Evolutionary conservation across 805 yeast species (phyloP), one percentile per base, ranked within the genome.

Genomic region (Naumovozyma castellii): DNA sequence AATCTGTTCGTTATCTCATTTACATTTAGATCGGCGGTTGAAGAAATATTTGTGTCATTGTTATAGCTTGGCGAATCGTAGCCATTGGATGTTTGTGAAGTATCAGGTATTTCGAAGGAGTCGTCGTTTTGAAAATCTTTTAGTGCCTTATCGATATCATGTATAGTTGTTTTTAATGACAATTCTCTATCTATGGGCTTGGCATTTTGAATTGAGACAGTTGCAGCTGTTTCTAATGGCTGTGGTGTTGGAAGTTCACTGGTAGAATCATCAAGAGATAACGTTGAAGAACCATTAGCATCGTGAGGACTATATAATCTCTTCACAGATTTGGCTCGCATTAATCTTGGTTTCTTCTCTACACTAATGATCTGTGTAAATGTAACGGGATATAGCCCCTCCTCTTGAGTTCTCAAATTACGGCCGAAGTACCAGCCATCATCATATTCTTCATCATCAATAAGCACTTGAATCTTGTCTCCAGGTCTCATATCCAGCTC

Each of bases 341-440:
- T 56, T 8, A 76, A 50, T 1, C 71, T 43, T 1, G 78, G 75
- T 40, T 59, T 61, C 14, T 60, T 47, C 17, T 60, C 56, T 14
- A 59, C 51, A 20, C 61, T 64, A 4, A 65, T 61, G 8, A 73
- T 56, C 49, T 80, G 80, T 1, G 97, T 88, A 60, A 90, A 90
- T 3, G 86, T 77, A 48, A 83, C 84, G 12, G 98, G 98, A 55
- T 87, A 92, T 32, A 90, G 66, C 0, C 98, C 98, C 10, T 85
- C 90, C 39, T 75, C 72, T 39, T 76, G 74, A 0, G 90, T 78
- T 37, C 73, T 55, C 37, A 85, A 56, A 50, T 88, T 88, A 43
- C 76, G 78, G 3, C 96, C 95, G 72, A 84, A 82, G 56, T 81
- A 92, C 99, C 99, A 92, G 14, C 97, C 97, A 61, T 92, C 97